Percentiles rank a stretch among this genome's conserved stretches.
These are phyloP conservation scores for Amorphotheca resinae DNA, from an alignment of 495 filamentous ascomycete species.

Conservation along the genomic window DNA sequence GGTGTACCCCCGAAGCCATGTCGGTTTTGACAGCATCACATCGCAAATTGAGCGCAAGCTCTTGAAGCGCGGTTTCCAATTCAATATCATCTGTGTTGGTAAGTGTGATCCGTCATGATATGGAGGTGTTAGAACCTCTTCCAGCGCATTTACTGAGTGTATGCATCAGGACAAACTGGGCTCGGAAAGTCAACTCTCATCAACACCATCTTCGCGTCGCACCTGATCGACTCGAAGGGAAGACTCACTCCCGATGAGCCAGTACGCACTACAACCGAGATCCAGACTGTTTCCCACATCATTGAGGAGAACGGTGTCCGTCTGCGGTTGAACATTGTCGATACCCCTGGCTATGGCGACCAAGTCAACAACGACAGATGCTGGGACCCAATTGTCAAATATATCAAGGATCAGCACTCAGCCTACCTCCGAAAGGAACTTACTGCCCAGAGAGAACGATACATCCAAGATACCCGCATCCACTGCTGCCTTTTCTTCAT, in stretches of 20 bases:
- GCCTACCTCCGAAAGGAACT: conserved; percentile 99
- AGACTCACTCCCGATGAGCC: conserved; percentile 82
- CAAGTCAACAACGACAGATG: conserved; percentile 99
- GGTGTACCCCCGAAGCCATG: conserved; percentile 90
- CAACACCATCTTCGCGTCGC: conserved; percentile 99
- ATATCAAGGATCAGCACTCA: conserved; percentile 99
- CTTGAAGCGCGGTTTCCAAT: conserved; percentile 98
- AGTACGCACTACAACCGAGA: conserved; percentile 92
- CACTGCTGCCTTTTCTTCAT: conserved; percentile 99
- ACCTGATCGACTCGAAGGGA: conserved; percentile 98
- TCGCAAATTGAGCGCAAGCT: conserved; percentile 98
- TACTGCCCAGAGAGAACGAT: conserved; percentile 97
- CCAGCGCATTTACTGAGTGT: conserved; percentile 23
- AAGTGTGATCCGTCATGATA: conserved; percentile 28
- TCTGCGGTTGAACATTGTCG: conserved; percentile 91
- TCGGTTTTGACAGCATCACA: conserved; percentile 99
- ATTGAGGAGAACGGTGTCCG: conserved; percentile 99
- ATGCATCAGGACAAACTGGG: conserved; percentile 75
- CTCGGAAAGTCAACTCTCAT: conserved; percentile 98
- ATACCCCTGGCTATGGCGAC: conserved; percentile 96
- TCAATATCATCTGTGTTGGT: conserved; percentile 99
- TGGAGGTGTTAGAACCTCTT: neutral
- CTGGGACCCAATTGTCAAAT: conserved; percentile 99
- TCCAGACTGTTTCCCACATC: conserved; percentile 92
- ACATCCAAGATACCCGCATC: conserved; percentile 97